Conservation (phyloP, 2,329 filamentous ascomycete species). For the Geosmithia flava region DNA sequence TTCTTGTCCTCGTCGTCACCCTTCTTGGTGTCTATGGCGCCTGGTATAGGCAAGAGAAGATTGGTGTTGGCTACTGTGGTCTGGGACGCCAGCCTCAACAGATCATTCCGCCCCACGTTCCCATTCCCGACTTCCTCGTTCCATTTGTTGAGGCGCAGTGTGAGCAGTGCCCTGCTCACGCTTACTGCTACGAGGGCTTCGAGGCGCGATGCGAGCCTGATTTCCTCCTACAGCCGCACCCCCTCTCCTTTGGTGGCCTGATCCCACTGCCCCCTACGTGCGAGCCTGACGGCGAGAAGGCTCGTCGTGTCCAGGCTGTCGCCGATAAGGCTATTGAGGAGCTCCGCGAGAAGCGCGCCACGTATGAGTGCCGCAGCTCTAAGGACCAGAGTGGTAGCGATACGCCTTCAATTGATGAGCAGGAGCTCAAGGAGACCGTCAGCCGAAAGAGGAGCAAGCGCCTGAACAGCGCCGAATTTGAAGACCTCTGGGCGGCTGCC, state of each 20-base stretch:
- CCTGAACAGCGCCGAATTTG: slow-evolving; percentile 80
- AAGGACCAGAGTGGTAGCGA: slow-evolving; percentile 47
- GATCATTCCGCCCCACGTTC: slow-evolving; percentile 33
- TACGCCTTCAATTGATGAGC: slow-evolving; percentile 49
- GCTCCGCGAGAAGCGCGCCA: slow-evolving; percentile 71
- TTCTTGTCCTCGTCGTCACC: slow-evolving; percentile 59
- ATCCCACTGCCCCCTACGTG: slow-evolving; percentile 83
- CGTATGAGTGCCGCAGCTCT: slow-evolving; percentile 79
- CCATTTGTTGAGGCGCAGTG: slow-evolving; percentile 66
- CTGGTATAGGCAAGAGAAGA: slow-evolving; percentile 90
- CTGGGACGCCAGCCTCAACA: slow-evolving; percentile 52
- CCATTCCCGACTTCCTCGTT: slow-evolving; percentile 60
- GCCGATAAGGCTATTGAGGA: slow-evolving; percentile 81
- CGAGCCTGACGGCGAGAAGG: slow-evolving; percentile 89
- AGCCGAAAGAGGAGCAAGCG: slow-evolving; percentile 66
- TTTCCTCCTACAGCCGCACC: slow-evolving; percentile 76
- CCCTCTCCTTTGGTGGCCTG: slow-evolving; percentile 67
- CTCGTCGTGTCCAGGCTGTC: slow-evolving; percentile 72
- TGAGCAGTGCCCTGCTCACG: slow-evolving; percentile 82
- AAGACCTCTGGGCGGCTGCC: slow-evolving; percentile 70
- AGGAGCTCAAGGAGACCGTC: slow-evolving; percentile 67
- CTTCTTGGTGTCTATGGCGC: slow-evolving; percentile 60
- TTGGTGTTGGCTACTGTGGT: slow-evolving; percentile 92
- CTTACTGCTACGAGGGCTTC: slow-evolving; percentile 73
- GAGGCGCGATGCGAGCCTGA: slow-evolving; percentile 72